Percentiles rank a stretch among this genome's conserved stretches.
Evolutionary conservation across 805 yeast species (phyloP).

Genomic region (Danielia oregonensis): DNA sequence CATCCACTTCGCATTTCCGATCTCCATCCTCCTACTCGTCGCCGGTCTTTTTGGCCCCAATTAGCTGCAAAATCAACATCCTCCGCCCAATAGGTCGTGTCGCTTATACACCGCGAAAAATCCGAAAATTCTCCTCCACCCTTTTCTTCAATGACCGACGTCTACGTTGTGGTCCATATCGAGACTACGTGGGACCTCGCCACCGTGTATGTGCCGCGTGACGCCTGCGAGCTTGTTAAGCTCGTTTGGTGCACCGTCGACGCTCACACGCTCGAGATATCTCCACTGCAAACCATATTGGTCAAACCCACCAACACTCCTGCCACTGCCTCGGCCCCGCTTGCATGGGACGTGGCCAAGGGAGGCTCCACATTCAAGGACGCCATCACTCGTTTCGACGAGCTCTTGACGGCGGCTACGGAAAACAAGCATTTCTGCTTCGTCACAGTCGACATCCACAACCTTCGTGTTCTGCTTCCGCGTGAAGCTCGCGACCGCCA

Average conservation of each 20-base stretch:
- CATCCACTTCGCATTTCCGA: too few relatives aligned
- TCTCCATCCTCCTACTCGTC: too few relatives aligned
- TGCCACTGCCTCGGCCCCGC: constrained; percentile 53
- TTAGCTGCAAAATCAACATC: too few relatives aligned
- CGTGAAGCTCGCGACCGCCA: constrained; percentile 79
- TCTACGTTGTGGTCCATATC: constrained; percentile 57
- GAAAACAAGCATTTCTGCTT: constrained; percentile 54
- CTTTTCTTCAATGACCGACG: constrained; percentile 40
- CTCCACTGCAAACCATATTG: constrained; percentile 42
- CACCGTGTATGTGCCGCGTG: constrained; percentile 55
- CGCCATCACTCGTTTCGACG: constrained; percentile 55
- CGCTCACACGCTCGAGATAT: constrained; percentile 44
- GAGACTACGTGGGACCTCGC: constrained; percentile 68
- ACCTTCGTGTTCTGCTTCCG: constrained; percentile 70
- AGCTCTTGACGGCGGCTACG: constrained; percentile 42
- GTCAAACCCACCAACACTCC: constrained; percentile 66
- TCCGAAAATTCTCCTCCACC: not conserved
- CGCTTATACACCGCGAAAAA: too few relatives aligned
- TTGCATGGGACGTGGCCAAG: constrained; percentile 60
- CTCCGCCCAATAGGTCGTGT: too few relatives aligned
- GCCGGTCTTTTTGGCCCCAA: too few relatives aligned
- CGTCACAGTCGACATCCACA: constrained; percentile 65
- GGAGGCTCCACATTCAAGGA: constrained; percentile 59
- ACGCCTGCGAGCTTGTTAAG: constrained; percentile 64
- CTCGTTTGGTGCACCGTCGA: constrained; percentile 66